Base-by-base conservation (phyloP, 2,329 filamentous ascomycete species). In the Biscogniauxia sp. region DNA sequence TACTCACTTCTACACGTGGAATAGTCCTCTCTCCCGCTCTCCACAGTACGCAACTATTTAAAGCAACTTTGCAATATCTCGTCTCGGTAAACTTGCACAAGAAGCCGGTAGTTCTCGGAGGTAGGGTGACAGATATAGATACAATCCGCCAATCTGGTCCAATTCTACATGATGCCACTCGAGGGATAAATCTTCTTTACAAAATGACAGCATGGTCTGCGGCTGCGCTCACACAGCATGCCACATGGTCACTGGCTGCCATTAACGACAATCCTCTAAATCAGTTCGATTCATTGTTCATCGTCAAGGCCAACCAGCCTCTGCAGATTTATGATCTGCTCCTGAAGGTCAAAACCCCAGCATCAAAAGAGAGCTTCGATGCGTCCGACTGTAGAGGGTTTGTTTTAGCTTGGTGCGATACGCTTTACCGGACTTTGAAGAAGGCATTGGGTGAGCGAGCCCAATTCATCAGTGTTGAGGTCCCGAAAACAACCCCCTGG, bases 161-260 rank as follows among this genome's bases (percentile, higher is more conserved):
- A 0, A 82, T 93, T 28, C 79, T 97, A 54, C 97, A 91, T 71
- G 94, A 98, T 72, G 85, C 87, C 0, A 79, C 80, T 23, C 84
- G 90, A 64, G 85, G 87, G 28, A 79, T 96, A 58, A 99, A 99
- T 68, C 71, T 98, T 20, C 78, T 96, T 5, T 97, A 89, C 78
- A 97, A 97, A 75, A 96, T 97, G 90, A 90, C 87, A 0, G 77
- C 86, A 15, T 97, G 90, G 89, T 95, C 93, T 8, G 96, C 93
- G 66, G 78, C 79, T 23, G 75, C 89, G 60, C 80, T 99, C 51
- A 87, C 87, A 53, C 83, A 88, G 57, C 88, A 97, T 72, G 92
- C 94, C 50, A 86, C 82, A 63, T 82, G 85, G 51, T 94, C 93
- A 0, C 79, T 95, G 25, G 83, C 85, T 20, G 88, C 93, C 70